Evolutionary conservation across 208 protist species (phyloP), one percentile per base, ranked within the genome.

Genomic region (Jaenimonas drosophilae): DNA sequence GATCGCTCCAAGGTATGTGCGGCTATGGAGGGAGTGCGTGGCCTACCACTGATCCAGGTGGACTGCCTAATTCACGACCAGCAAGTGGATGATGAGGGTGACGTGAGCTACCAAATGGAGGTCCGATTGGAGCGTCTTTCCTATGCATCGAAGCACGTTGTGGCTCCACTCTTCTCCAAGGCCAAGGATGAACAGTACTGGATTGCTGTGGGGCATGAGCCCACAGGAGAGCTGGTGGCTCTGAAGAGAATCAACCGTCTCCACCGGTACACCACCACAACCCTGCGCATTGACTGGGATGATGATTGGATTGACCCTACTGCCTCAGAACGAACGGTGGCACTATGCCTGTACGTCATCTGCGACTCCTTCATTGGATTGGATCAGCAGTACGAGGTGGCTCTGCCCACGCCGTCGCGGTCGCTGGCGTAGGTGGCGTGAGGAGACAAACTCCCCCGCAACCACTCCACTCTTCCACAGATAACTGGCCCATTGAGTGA

Each of bases 151-250:
- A 71, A 64, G 59, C 47, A 64, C 54, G 86, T 85, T 30, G 70
- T 90, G 3, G 82, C 91, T 24, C 88, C 89, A 0, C 64, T 46
- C 29, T 97, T 95, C 57, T 72, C 85, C 0, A 96, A 96, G 57
- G 39, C 82, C 0, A 92, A 95, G 57, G 79, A 89, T 42, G 91
- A 95, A 60, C 88, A 95, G 52, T 96, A 87, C 58, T 97, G 89
- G 88, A 33, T 96, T 0, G 75, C 88, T 6, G 31, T 96, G 4
- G 88, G 83, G 6, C 63, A 94, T 54, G 71, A 87, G 47, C 40
- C 47, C 12, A 92, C 67, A 0, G 83, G 90, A 17, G 89, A 96
- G 72, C 65, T 97, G 3, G 68, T 96, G 3, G 94, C 94, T 0
- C 51, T 97, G 56, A 96, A 96, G 66, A 82, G 94, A 12, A 50